Evolutionary conservation across 768 basidiomycete species (phyloP).

Genomic region (Pleurotus platypus): DNA sequence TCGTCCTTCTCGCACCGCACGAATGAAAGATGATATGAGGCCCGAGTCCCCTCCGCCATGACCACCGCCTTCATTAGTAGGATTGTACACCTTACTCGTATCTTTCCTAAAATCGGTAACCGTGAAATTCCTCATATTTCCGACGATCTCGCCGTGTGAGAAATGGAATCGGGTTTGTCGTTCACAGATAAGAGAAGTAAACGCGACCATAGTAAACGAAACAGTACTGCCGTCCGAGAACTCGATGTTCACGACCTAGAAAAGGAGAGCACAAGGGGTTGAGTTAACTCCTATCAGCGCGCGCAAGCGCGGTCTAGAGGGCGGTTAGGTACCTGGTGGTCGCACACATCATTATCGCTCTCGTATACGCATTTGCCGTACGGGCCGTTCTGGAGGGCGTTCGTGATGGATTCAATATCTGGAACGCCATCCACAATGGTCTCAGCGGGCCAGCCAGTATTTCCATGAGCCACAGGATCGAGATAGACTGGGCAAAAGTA

Average conservation of each 20-base stretch:
- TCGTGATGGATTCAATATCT: slow-evolving; percentile 82
- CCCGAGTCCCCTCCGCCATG: slow-evolving; percentile 86
- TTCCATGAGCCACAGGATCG: slow-evolving; percentile 59
- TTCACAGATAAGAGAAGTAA: slow-evolving; percentile 72
- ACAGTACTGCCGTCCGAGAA: slow-evolving; percentile 79
- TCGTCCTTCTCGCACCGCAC: slow-evolving; percentile 63
- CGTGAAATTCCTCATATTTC: slow-evolving; percentile 74
- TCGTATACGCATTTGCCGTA: slow-evolving; percentile 89
- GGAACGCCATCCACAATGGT: slow-evolving; percentile 77
- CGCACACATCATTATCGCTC: slow-evolving; percentile 80
- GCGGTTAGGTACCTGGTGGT: slow-evolving; percentile 54
- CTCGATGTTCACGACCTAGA: slow-evolving; percentile 75
- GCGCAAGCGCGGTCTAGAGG: neutral
- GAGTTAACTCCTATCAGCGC: too few species aligned
- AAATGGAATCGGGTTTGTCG: slow-evolving; percentile 87
- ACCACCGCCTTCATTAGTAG: slow-evolving; percentile 58
- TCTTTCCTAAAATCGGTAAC: slow-evolving; percentile 65
- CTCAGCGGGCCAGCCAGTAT: slow-evolving; percentile 60
- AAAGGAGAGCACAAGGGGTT: neutral
- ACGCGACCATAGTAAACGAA: slow-evolving; percentile 89
- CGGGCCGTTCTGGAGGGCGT: slow-evolving; percentile 63
- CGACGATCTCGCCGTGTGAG: slow-evolving; percentile 84
- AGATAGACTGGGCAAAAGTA: slow-evolving; percentile 60
- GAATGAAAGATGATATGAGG: slow-evolving; percentile 69
- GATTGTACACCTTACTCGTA: slow-evolving; percentile 43